Evolutionary conservation across 768 basidiomycete species (phyloP).

Genomic region (Heimioporus sp.): DNA sequence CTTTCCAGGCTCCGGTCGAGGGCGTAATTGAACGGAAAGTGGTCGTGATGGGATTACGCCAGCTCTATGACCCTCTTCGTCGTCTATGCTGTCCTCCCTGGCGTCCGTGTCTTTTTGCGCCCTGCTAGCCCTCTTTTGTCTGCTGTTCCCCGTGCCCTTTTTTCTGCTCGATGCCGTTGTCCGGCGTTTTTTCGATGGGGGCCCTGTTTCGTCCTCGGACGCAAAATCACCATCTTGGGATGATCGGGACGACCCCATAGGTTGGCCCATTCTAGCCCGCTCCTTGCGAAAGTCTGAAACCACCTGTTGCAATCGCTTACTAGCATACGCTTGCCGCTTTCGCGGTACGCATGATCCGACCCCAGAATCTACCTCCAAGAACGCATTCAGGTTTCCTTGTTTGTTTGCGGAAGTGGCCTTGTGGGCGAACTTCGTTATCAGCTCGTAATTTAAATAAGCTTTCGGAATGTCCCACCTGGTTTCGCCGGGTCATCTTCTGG

Average conservation of each 20-base stretch:
- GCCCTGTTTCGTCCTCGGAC: conserved; percentile 24
- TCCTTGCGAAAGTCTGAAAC: conserved; percentile 74
- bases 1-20: conserved; percentile 37
- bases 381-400: conserved; percentile 74
- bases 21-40: conserved; percentile 36
- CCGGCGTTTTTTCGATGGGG: conserved; percentile 33
- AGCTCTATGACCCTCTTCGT: conserved; percentile 3
- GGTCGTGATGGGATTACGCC: conserved; percentile 16
- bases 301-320: conserved; percentile 84
- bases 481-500: conserved; percentile 80
- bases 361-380: conserved; percentile 69
- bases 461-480: conserved; percentile 48
- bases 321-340: conserved; percentile 77
- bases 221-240: conserved; percentile 29
- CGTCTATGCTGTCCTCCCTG: conserved; percentile 17
- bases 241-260: conserved; percentile 9
- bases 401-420: conserved; percentile 65
- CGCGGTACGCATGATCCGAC: conserved; percentile 73
- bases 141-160: conserved; percentile 2
- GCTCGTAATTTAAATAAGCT: neutral
- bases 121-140: neutral
- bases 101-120: neutral
- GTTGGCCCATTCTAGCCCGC: conserved; percentile 20
- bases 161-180: conserved; percentile 16
- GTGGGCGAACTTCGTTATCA: neutral